phyloP scores from a whole-genome alignment of 192 early-diverging fungal species.

The Ambispora gerdemannii region DNA sequence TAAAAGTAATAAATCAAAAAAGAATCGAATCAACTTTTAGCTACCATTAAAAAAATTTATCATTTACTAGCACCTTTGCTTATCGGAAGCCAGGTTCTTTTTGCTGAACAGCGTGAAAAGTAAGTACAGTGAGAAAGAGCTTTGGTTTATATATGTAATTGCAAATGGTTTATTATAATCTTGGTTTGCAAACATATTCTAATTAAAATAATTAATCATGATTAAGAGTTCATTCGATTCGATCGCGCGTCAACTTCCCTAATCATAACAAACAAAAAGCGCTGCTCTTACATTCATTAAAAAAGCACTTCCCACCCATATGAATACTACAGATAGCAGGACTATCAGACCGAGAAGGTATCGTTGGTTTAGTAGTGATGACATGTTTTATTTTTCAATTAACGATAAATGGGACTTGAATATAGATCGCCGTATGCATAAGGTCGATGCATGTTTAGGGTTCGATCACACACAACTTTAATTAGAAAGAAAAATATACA shows the following conservation, averaged over 20 bases:
- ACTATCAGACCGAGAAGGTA: constrained; percentile 61
- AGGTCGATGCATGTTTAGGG: no score
- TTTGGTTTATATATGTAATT: constrained; percentile 76
- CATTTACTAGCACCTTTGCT: constrained; percentile 5
- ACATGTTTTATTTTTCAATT: background rate
- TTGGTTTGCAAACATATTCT: constrained; percentile 68
- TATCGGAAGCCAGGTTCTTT: constrained; percentile 2
- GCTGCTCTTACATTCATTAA: constrained; percentile 58
- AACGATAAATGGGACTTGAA: no score
- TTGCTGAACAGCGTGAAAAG: constrained; percentile 37
- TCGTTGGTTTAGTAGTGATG: constrained; percentile 30
- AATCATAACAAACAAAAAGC: constrained; percentile 11
- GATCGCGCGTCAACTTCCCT: background rate
- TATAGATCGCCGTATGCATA: no score
- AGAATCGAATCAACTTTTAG: no score
- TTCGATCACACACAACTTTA: no score
- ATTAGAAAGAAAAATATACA: no score
- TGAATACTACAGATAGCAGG: constrained; percentile 67
- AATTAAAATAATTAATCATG: background rate
- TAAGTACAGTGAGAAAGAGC: constrained; percentile 72
- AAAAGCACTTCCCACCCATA: constrained; percentile 79
- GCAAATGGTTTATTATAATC: constrained; percentile 73
- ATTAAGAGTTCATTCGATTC: background rate
- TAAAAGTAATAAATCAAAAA: background rate
- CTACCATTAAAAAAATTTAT: background rate